These are phyloP conservation scores for Lepiota venenata DNA, from an alignment of 768 basidiomycete species.

Conservation along the genomic window DNA sequence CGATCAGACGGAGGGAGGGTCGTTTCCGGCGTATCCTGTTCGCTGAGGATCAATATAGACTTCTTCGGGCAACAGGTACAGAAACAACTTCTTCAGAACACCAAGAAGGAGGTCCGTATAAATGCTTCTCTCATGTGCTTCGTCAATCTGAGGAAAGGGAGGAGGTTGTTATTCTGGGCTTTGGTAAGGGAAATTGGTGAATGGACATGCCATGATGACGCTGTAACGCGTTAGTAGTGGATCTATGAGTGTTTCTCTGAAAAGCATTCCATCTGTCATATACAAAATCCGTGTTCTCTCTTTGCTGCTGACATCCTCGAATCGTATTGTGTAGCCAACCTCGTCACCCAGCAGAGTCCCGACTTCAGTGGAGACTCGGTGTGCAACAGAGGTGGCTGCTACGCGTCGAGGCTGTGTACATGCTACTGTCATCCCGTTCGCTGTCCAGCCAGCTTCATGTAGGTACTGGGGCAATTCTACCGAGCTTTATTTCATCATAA, in stretches of 20 bases:
- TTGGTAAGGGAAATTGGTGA: not conserved
- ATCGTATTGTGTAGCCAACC: slow-evolving; percentile 97
- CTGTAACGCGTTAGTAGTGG: slow-evolving; percentile 91
- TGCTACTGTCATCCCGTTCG: slow-evolving; percentile 77
- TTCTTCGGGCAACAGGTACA: not conserved
- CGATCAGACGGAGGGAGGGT: slow-evolving; percentile 83
- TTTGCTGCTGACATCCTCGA: slow-evolving; percentile 89
- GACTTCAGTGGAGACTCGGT: slow-evolving; percentile 89
- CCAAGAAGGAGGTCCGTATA: slow-evolving; percentile 94
- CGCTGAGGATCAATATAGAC: not conserved
- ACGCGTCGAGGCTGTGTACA: slow-evolving; percentile 94
- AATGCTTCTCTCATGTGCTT: slow-evolving; percentile 95
- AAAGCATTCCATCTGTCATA: slow-evolving; percentile 98
- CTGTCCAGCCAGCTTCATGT: slow-evolving; percentile 90
- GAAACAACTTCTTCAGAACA: slow-evolving; percentile 81
- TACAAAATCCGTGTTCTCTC: slow-evolving; percentile 88
- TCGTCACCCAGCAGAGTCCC: slow-evolving; percentile 88
- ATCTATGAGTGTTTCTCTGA: slow-evolving; percentile 89
- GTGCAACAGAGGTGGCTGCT: slow-evolving; percentile 92
- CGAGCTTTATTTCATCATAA: slow-evolving; percentile 12
- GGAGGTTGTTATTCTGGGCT: slow-evolving; percentile 3
- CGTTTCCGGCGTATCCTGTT: slow-evolving; percentile 87
- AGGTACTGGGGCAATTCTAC: slow-evolving; percentile 95
- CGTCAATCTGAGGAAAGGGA: slow-evolving; percentile 68
- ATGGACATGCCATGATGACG: slow-evolving; percentile 78